Conservation (phyloP, 306 rosid genomes). For the Pterocarpus santalinus region DNA sequence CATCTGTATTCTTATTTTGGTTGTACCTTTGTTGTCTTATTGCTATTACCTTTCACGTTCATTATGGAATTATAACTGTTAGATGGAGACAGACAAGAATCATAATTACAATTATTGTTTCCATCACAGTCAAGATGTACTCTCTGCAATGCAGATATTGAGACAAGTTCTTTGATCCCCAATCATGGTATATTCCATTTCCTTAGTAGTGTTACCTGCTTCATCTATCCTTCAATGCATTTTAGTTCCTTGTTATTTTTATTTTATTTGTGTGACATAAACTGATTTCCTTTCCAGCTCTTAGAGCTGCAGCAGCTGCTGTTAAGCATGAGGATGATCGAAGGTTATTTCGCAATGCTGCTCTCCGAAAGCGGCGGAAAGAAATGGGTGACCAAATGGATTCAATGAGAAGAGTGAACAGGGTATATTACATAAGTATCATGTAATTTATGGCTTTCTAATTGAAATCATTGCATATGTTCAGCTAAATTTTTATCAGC, state of each 20-base stretch:
- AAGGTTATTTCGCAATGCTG: constrained; percentile 91
- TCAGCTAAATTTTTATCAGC: not conserved
- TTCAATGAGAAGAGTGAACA: constrained; percentile 78
- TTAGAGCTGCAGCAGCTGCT: constrained; percentile 97
- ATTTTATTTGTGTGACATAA: constrained; percentile 33
- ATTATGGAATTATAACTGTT: constrained; percentile 51
- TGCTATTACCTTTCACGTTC: constrained; percentile 36
- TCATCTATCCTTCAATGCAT: constrained; percentile 30
- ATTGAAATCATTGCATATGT: constrained; percentile 36
- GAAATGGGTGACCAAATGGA: constrained; percentile 88
- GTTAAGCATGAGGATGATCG: constrained; percentile 91
- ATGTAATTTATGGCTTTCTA: constrained; percentile 6
- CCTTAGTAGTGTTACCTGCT: constrained; percentile 30
- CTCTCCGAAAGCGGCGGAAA: constrained; percentile 92
- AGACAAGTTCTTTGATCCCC: constrained; percentile 77
- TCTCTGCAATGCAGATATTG: constrained; percentile 84
- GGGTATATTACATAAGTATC: constrained; percentile 62
- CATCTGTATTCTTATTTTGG: constrained; percentile 42
- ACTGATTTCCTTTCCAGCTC: constrained; percentile 67
- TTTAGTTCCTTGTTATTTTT: constrained; percentile 29
- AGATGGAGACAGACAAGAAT: constrained; percentile 54
- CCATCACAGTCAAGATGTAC: constrained; percentile 87
- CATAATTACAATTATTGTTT: constrained; percentile 66
- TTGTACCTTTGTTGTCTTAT: constrained; percentile 48
- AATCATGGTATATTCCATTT: constrained; percentile 72